These are phyloP conservation scores for Marasmius sp. DNA, from an alignment of 1,284 basidiomycete genomes.

Conservation along the genomic window DNA sequence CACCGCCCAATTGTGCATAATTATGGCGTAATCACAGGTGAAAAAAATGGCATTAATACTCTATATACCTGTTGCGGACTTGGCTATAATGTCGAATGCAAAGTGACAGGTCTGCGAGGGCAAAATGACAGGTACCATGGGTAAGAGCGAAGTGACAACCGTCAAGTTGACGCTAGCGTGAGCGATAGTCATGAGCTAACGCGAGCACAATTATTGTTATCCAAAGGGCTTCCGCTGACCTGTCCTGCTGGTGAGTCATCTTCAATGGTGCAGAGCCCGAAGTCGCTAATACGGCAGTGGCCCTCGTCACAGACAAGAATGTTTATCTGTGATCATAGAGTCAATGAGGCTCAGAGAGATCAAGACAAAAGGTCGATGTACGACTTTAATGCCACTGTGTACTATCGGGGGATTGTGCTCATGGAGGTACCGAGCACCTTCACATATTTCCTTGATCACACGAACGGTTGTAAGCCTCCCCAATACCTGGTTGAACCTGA, in stretches of 20 bases:
- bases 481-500: background rate
- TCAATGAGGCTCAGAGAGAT: background rate
- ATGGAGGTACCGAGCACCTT: conserved; percentile 18
- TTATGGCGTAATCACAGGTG: too few relatives aligned
- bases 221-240: background rate
- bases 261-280: conserved; percentile 7
- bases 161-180: too few relatives aligned
- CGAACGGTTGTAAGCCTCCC: too few relatives aligned
- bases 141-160: too few relatives aligned
- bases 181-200: too few relatives aligned
- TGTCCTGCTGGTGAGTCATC: background rate
- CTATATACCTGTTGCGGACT: too few relatives aligned
- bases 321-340: conserved; percentile 5
- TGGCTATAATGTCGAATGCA: too few relatives aligned
- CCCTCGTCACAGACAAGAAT: conserved; percentile 5
- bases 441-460: conserved; percentile 8
- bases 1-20: too few relatives aligned
- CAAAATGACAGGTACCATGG: too few relatives aligned
- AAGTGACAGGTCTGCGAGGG: too few relatives aligned
- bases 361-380: background rate
- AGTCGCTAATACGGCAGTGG: conserved; percentile 9
- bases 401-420: conserved; percentile 12
- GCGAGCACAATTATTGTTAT: too few relatives aligned
- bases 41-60: too few relatives aligned
- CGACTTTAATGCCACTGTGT: conserved; percentile 19